These are phyloP conservation scores for Nematodospora valgi DNA, from an alignment of 805 yeast genomes.

Conservation along the genomic window DNA sequence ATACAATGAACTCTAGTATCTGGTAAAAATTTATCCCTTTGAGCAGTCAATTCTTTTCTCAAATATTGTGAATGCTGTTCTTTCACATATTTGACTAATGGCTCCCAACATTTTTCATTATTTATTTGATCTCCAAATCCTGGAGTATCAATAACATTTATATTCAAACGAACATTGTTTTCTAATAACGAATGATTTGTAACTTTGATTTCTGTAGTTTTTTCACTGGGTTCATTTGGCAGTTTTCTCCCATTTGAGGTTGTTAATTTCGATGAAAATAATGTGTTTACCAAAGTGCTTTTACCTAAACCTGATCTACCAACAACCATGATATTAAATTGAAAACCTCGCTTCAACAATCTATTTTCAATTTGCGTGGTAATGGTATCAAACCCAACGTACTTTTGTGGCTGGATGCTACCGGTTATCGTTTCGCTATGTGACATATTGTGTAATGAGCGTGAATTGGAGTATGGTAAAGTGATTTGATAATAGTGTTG, in stretches of 20 bases:
- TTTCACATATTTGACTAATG: slow-evolving; percentile 87
- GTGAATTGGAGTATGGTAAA: slow-evolving; percentile 1
- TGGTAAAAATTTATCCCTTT: slow-evolving; percentile 74
- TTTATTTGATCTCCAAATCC: slow-evolving; percentile 97
- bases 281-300: slow-evolving; percentile 84
- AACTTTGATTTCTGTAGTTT: slow-evolving; percentile 81
- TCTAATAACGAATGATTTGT: slow-evolving; percentile 71
- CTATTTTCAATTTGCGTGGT: slow-evolving; percentile 94
- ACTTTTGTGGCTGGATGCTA: slow-evolving; percentile 55
- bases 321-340: slow-evolving; percentile 90
- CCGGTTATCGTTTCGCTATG: no score
- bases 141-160: slow-evolving; percentile 93
- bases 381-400: slow-evolving; percentile 96
- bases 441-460: background rate
- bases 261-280: slow-evolving; percentile 79
- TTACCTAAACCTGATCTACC: slow-evolving; percentile 92
- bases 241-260: slow-evolving; percentile 69
- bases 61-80: slow-evolving; percentile 91
- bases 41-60: slow-evolving; percentile 92
- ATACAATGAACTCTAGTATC: slow-evolving; percentile 95
- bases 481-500: background rate
- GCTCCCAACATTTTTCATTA: slow-evolving; percentile 96
- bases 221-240: slow-evolving; percentile 69
- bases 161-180: slow-evolving; percentile 79
- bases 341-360: slow-evolving; percentile 87